Evolutionary conservation across 805 yeast species (phyloP).

Genomic region (Ogataea nakhonphanomensis): DNA sequence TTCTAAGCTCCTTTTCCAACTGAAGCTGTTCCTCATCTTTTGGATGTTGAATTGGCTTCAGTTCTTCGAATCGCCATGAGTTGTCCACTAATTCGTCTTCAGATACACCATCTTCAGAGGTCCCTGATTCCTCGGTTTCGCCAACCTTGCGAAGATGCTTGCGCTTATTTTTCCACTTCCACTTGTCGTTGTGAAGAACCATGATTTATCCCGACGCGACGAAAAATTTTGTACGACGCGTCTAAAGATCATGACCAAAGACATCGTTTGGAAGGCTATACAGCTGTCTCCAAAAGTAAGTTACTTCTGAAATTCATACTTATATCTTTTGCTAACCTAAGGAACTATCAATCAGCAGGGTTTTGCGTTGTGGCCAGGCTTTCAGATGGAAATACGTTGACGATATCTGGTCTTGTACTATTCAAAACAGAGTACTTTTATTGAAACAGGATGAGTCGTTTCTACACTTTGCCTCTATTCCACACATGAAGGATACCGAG

Average conservation of each 20-base stretch:
- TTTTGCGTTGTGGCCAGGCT: constrained; percentile 82
- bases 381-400: constrained; percentile 70
- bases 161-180: constrained; percentile 46
- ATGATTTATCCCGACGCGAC: constrained; percentile 24
- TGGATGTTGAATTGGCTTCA: constrained; percentile 5
- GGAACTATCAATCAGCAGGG: constrained; percentile 61
- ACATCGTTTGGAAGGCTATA: constrained; percentile 28
- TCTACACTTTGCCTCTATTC: constrained; percentile 51
- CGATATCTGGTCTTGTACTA: constrained; percentile 63
- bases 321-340: constrained; percentile 4
- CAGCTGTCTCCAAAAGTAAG: constrained; percentile 25
- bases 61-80: constrained; percentile 30
- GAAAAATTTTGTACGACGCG: constrained; percentile 6
- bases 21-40: constrained; percentile 15
- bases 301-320: neutral
- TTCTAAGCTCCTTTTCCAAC: constrained; percentile 11
- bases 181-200: constrained; percentile 52
- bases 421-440: constrained; percentile 57
- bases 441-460: constrained; percentile 53
- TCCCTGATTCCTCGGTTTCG: constrained; percentile 1
- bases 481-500: constrained; percentile 34
- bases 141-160: constrained; percentile 44
- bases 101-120: constrained; percentile 5
- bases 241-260: constrained; percentile 22
- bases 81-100: constrained; percentile 18